phyloP scores from a whole-genome alignment of 495 filamentous ascomycete genomes.

The Melanomma pulvis-pyrius region DNA sequence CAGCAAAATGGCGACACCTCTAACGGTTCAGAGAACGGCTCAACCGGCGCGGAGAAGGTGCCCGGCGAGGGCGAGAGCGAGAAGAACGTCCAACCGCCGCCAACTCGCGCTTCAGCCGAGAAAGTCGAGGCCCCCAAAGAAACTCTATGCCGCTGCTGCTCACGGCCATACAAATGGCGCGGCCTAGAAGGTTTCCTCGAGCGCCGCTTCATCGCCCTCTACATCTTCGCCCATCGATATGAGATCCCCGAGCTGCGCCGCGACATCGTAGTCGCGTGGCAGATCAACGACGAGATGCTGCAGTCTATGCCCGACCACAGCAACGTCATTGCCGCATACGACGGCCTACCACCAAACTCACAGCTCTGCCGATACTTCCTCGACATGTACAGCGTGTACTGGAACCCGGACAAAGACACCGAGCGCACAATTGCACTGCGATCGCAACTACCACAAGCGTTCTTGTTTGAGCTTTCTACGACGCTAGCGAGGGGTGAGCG shows the following conservation, averaged over 20 bases:
- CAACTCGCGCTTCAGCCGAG: constrained; percentile 4
- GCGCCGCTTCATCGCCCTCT: constrained; percentile 30
- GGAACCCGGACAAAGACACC: constrained; percentile 26
- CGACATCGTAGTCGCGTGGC: constrained; percentile 18
- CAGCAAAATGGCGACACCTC: constrained; percentile 4
- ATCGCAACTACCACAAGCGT: constrained; percentile 24
- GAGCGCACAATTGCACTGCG: constrained; percentile 15
- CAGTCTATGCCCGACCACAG: constrained; percentile 33
- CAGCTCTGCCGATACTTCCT: constrained; percentile 31
- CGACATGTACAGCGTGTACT: constrained; percentile 32
- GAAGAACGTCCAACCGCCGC: constrained; percentile 9
- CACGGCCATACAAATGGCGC: constrained; percentile 27
- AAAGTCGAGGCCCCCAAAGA: constrained; percentile 25
- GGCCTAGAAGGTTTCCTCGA: constrained; percentile 30
- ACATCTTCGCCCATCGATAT: constrained; percentile 32
- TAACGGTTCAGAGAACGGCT: constrained; percentile 1
- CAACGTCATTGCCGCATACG: constrained; percentile 31
- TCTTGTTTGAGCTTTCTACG: constrained; percentile 24
- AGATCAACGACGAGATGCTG: constrained; percentile 26
- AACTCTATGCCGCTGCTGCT: constrained; percentile 27
- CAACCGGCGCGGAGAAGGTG: constrained; percentile 23
- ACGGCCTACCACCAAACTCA: constrained; percentile 19
- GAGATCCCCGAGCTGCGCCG: constrained; percentile 27
- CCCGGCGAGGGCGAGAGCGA: constrained; percentile 27
- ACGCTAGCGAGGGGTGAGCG: constrained; percentile 19